Evolutionary conservation across 805 yeast species (phyloP).

Genomic region (Brettanomyces custersianus): DNA sequence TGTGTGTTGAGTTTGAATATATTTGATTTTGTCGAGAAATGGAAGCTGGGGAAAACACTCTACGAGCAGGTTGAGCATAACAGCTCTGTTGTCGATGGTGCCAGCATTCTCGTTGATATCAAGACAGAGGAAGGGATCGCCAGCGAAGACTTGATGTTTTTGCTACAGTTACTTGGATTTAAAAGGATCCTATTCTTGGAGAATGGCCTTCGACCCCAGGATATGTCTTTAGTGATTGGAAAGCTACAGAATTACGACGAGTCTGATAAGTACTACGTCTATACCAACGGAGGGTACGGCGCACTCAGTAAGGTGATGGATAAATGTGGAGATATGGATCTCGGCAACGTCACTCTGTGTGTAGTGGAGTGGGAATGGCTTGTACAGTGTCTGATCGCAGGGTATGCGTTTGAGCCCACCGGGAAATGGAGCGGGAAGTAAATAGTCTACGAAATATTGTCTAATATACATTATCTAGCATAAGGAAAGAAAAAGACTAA

Average conservation of each 20-base stretch:
- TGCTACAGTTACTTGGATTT: conserved; percentile 5
- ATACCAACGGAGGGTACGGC: conserved; percentile 2
- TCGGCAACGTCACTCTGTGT: not conserved
- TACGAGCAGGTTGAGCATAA: conserved; percentile 36
- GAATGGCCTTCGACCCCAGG: no score
- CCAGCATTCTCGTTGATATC: conserved; percentile 28
- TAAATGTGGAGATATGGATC: not conserved
- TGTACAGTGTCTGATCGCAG: conserved; percentile 46
- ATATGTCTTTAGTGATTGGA: not conserved
- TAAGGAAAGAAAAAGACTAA: no score
- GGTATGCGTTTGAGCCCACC: conserved; percentile 9
- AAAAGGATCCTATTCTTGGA: not conserved
- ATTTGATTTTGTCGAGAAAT: conserved; percentile 31
- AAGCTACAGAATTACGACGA: not conserved
- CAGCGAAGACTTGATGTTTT: conserved; percentile 7
- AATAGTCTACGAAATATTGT: no score
- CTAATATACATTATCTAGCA: no score
- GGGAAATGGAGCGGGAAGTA: not conserved
- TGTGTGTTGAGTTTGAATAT: conserved; percentile 41
- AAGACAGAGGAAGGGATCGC: conserved; percentile 19
- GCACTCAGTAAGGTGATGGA: not conserved
- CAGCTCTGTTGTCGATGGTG: conserved; percentile 23
- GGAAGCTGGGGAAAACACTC: conserved; percentile 23
- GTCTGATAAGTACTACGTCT: conserved; percentile 1
- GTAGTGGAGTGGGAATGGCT: conserved; percentile 61